Evolutionary conservation across 164 flowering plant genomes (phyloP), one percentile per base, ranked within the genome.

Genomic region (Taxillus chinensis): DNA sequence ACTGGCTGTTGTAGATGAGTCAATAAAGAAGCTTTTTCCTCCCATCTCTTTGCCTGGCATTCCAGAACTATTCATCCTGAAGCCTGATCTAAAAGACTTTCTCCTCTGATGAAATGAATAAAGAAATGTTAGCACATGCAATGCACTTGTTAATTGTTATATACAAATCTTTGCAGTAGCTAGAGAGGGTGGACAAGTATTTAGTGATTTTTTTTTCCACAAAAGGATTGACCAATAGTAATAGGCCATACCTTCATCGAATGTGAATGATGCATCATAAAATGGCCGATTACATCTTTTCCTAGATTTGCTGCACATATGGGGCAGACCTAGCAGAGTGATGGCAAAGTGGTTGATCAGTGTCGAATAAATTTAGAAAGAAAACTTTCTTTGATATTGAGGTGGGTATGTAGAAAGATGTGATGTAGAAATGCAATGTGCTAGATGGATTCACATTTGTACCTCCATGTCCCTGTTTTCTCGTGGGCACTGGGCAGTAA

Each of bases 291-390:
- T 45, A 78, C 78, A 78, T 89, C 92, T 72, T 75, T 86, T 45
- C 95, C 95, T 61, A 87, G 70, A 74, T 79, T 86, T 59, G 75
- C 86, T 9, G 96, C 96, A 77, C 98, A 92, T 13, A 86, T 64
- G 52, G 98, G 98, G 75, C 98, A 92, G 57, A 92, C 98, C 98
- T 92, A 81, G 64, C 68, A 64, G 40, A 62, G 14, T 40, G 61
- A 61, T 8, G 60, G 3, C 51, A 50, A 2, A 52, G 52, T 17
- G 41, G 12, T 17, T 17, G 7, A 54, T 14, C 11, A 17, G 3
- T 15, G 13, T n/a, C 55, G 6, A 54, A 7, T 15, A 70, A 39
- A 45, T 5, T 58, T 55, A 53, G 11, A 17, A 27, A 27, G 27
- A 27, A 14, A 48, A 43, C 46, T 48, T 7, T 3, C 51, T 48